Base-by-base conservation (phyloP, 805 yeast species). In the Wickerhamomyces tratensis region DNA sequence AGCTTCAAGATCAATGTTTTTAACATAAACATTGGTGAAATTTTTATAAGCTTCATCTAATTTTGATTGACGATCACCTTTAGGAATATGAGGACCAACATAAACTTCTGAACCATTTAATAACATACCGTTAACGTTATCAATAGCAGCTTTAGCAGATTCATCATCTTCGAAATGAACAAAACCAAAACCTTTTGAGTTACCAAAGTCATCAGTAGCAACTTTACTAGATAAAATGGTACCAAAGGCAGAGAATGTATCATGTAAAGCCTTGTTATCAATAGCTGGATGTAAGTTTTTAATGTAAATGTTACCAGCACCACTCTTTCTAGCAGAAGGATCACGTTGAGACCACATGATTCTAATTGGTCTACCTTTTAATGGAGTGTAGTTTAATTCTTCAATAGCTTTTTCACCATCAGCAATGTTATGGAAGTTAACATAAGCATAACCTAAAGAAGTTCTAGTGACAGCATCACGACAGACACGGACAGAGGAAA, bases 331-430 rank as follows among this genome's bases (percentile, higher is more conserved):
- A 59, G 81, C 67, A 49, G 96, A 77, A 52, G 98, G 98, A 67
- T 93, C 98, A 72, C 98, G 87, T 76, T 93, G 98, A 54, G 97
- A 88, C 97, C 98, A 88, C 98, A 93, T 93, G 74, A 93, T 91
- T 71, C 98, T 87, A 73, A 97, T 88, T 59, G 96, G 88, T 62
- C 83, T 86, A 62, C 96, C 97, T 68, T 89, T 89, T 71, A 93
- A 81, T 59, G 79, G 79, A 46, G 88, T 70, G 76, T 93, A 93
- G 86, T 91, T 93, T 69, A 93, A 79, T 69, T 87, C 93, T 64
- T 88, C 95, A 65, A 93, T 74, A 49, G 98, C 98, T 62, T 76
- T 81, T 71, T 82, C 88, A 62, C 96, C 98, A 62, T 93, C 97
- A 50, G 76, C 85, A 54, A 76, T 69, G 67, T 82, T 79, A 72